phyloP scores from a whole-genome alignment of 2,329 filamentous ascomycete genomes.

The Xylaria arbuscula region DNA sequence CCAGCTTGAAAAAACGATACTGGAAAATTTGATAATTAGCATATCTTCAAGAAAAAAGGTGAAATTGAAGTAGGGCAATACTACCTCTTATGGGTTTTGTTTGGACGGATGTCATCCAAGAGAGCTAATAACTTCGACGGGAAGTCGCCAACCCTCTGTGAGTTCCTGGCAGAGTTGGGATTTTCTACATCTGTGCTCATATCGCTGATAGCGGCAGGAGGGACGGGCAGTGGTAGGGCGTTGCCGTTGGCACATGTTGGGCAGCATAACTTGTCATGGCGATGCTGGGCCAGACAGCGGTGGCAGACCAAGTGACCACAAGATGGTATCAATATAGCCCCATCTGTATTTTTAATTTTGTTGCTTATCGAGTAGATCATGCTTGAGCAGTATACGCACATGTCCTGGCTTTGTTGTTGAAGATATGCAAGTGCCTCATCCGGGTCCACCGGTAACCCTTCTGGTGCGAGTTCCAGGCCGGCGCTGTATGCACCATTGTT shows the following conservation, averaged over 20 bases:
- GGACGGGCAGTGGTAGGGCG: background rate
- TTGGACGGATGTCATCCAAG: constrained; percentile 39
- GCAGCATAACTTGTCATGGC: background rate
- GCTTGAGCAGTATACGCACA: constrained; percentile 18
- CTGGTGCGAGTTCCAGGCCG: background rate
- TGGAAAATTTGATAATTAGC: constrained; percentile 31
- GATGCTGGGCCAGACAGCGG: constrained; percentile 3
- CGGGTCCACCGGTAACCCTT: background rate
- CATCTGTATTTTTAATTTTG: background rate
- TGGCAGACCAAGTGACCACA: constrained; percentile 22
- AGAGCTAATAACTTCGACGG: constrained; percentile 21
- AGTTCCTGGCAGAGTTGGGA: background rate
- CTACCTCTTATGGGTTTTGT: constrained; percentile 38
- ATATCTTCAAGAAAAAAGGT: background rate
- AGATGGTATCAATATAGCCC: constrained; percentile 4
- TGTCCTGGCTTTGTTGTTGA: constrained; percentile 10
- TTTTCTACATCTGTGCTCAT: background rate
- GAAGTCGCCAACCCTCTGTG: background rate
- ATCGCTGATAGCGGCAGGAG: background rate
- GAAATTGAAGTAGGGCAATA: constrained; percentile 20
- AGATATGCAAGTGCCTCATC: constrained; percentile 18
- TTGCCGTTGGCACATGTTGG: background rate
- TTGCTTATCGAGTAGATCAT: constrained; percentile 13
- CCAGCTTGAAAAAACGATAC: constrained; percentile 52
- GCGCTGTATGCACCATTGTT: constrained; percentile 12